These are phyloP conservation scores for Vinca major DNA, from an alignment of 305 asterid species.

Conservation along the genomic window DNA sequence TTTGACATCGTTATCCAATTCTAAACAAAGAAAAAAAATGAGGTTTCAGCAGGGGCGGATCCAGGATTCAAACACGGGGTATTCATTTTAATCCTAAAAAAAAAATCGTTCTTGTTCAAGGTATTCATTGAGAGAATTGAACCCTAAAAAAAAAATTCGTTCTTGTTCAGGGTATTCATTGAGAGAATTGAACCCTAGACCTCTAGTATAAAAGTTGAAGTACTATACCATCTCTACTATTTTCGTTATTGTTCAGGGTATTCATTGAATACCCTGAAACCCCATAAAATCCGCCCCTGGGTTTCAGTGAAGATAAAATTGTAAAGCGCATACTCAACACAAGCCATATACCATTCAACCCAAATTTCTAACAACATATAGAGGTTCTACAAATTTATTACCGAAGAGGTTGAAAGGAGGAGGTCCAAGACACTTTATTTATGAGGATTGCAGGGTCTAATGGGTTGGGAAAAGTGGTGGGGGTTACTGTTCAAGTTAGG, in stretches of 20 bases:
- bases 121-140: too few relatives aligned
- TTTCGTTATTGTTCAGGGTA: too few relatives aligned
- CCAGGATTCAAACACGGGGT: too few relatives aligned
- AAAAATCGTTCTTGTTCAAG: too few relatives aligned
- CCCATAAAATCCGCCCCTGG: too few relatives aligned
- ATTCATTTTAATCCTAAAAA: too few relatives aligned
- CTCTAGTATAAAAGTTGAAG: too few relatives aligned
- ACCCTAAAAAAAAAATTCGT: too few relatives aligned
- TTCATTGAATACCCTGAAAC: too few relatives aligned
- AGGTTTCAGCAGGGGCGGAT: neutral
- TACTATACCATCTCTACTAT: too few relatives aligned
- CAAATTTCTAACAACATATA: neutral
- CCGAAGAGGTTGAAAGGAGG: neutral
- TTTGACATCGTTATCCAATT: conserved; percentile 45
- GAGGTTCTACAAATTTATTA: neutral
- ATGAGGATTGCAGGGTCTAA: neutral
- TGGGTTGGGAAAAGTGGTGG: neutral
- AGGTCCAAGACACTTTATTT: neutral
- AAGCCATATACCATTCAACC: neutral
- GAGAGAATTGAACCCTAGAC: too few relatives aligned
- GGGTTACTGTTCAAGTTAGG: neutral
- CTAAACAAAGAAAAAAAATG: neutral
- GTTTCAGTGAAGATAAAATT: neutral
- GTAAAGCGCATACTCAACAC: neutral
- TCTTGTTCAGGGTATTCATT: too few relatives aligned